Evolutionary conservation across 192 early-diverging fungal genomes (phyloP).

Genomic region (Phycomyces blakesleeanus): DNA sequence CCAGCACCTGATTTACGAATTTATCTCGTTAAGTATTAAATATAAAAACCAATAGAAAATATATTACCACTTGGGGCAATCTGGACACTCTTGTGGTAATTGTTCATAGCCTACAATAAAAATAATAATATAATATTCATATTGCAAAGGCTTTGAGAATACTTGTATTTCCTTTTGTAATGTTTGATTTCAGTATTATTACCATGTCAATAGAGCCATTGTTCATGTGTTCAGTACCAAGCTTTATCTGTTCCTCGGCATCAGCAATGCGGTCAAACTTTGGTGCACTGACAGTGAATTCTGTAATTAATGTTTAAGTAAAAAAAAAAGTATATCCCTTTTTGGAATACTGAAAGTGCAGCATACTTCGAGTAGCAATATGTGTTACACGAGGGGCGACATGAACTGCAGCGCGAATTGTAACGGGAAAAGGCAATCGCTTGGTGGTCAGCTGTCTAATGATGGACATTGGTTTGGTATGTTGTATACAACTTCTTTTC

Average conservation of each 20-base stretch:
- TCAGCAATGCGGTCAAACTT: constrained; percentile 20
- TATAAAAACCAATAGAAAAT: neutral
- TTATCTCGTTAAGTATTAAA: neutral
- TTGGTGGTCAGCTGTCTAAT: too few species aligned
- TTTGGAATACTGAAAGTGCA: neutral
- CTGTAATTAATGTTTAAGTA: neutral
- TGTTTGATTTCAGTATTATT: neutral
- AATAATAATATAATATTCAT: too few species aligned
- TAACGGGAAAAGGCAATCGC: too few species aligned
- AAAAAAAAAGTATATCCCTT: neutral
- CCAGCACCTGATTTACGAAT: constrained; percentile 14
- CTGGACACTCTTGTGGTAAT: constrained; percentile 32
- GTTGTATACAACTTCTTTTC: too few species aligned
- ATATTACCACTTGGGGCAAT: constrained; percentile 26
- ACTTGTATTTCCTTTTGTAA: too few species aligned
- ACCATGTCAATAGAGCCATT: constrained; percentile 36
- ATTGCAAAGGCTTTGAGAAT: too few species aligned
- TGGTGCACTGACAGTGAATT: constrained; percentile 7
- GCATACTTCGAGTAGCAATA: neutral
- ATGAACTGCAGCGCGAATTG: too few species aligned
- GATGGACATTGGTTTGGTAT: too few species aligned
- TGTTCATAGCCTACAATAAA: constrained; percentile 28
- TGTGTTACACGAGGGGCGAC: neutral
- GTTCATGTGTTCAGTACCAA: constrained; percentile 25
- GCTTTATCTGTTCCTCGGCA: constrained; percentile 27